A percentile compares a stretch with the other conserved stretches of the same genome.
phyloP scores from a whole-genome alignment of 139 green algal species.

The Chlorella sorokiniana region DNA sequence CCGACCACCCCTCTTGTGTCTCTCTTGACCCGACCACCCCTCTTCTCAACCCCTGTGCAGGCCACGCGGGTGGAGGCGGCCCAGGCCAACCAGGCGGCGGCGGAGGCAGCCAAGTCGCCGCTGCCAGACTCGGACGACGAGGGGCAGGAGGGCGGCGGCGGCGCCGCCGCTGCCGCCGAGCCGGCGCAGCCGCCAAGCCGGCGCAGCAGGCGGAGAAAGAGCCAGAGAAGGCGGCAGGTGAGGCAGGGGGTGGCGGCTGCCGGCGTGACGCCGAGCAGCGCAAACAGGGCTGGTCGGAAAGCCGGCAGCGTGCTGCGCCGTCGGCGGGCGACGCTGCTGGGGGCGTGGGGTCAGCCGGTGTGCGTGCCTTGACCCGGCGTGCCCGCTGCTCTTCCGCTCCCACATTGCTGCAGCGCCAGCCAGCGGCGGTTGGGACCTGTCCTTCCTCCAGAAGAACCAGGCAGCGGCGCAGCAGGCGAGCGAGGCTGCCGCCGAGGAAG shows the following conservation, averaged over 20 bases:
- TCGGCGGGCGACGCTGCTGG: no score
- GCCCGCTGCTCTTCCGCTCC: not conserved
- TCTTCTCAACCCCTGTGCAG: not conserved
- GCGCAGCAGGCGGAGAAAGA: not conserved
- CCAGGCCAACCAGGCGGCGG: conserved; percentile 29
- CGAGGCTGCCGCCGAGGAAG: conserved; percentile 22
- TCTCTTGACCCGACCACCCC: not conserved
- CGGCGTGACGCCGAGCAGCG: not conserved
- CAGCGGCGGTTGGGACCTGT: conserved; percentile 27
- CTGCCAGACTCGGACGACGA: conserved; percentile 24
- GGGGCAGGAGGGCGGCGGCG: conserved; percentile 27
- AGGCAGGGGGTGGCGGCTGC: not conserved
- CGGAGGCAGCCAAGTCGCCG: conserved; percentile 39
- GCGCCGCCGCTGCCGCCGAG: not conserved
- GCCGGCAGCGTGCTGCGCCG: no score
- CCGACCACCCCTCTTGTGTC: not conserved
- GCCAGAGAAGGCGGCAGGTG: not conserved
- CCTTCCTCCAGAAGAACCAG: conserved; percentile 34
- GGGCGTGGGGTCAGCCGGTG: no score
- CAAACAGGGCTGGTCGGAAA: no score
- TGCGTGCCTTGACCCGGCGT: no score
- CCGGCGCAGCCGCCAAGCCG: not conserved
- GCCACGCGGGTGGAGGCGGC: not conserved
- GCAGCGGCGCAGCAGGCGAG: conserved; percentile 6
- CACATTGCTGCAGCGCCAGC: not conserved